Base-by-base conservation (phyloP, 108 stramenopile species). In the Fistulifera pelliculosa region DNA sequence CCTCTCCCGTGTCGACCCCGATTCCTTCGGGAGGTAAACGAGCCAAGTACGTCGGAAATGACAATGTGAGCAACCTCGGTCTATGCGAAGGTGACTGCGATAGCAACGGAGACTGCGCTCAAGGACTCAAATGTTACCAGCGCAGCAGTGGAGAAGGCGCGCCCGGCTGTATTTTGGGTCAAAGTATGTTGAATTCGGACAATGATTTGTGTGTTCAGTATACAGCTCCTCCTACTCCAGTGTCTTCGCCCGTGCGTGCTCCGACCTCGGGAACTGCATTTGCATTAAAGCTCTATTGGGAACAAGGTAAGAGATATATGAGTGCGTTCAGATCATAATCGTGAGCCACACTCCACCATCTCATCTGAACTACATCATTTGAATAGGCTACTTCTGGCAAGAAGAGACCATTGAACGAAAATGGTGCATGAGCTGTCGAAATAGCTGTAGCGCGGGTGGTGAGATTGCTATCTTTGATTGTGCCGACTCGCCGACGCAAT, bases 361-460 rank as follows among this genome's bases (percentile, higher is more conserved):
- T n/a, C n/a, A n/a, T n/a, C n/a, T n/a, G n/a, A n/a, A n/a, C n/a
- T n/a, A n/a, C n/a, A n/a, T n/a, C n/a, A n/a, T n/a, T n/a, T n/a
- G n/a, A n/a, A n/a, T n/a, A 14, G 66, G 71, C 12, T 76, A 76
- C 60, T 58, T 35, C 16, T 80, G 79, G 79, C 79, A 80, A 68
- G 70, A 80, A 16, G 71, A 68, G 49, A 52, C 43, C 15, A 27
- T 62, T 26, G 75, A 80, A 40, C 75, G 55, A 13, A 64, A 61
- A 50, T 76, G 65, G 64, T 80, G 74, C 57, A 70, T 80, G 71
- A 47, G 44, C 11, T 80, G 79, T 11, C 21, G 19, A 3, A 11
- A 11, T 8, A 45, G 44, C 4, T 17, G 21, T 11, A 21, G 16
- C 11, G 44, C 44, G 4, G 16, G 44, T 21, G 44, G 21, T 47